phyloP scores from a whole-genome alignment of 2,329 filamentous ascomycete species.

The Nemania sp. region DNA sequence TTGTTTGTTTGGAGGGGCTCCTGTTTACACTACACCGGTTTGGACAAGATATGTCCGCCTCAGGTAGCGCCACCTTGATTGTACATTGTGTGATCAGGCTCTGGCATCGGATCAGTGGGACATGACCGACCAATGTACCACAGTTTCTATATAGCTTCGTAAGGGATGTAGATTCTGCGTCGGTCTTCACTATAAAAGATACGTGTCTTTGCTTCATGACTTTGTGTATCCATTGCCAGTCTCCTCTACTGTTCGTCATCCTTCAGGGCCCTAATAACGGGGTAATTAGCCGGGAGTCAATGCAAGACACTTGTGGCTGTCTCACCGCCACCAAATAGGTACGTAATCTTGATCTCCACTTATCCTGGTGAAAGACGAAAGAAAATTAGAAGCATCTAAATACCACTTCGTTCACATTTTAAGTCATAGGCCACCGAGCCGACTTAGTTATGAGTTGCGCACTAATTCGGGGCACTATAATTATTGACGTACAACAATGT shows the following conservation, averaged over 20 bases:
- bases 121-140: slow-evolving; percentile 18
- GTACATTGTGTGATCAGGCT: background rate
- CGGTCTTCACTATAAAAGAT: background rate
- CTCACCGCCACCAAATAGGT: too few relatives aligned
- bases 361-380: background rate
- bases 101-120: slow-evolving; percentile 7
- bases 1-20: slow-evolving; percentile 10
- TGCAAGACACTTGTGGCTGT: background rate
- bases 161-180: slow-evolving; percentile 15
- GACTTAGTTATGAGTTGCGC: background rate
- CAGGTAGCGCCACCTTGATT: background rate
- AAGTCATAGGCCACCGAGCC: background rate
- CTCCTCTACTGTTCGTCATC: background rate
- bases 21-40: slow-evolving; percentile 13
- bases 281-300: slow-evolving; percentile 16
- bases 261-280: background rate
- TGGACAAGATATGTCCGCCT: slow-evolving; percentile 31
- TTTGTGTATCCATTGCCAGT: background rate
- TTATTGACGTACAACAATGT: slow-evolving; percentile 3
- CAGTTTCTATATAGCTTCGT: slow-evolving; percentile 27
- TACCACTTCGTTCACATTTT: background rate
- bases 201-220: slow-evolving; percentile 2
- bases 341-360: slow-evolving; percentile 24
- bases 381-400: slow-evolving; percentile 12
- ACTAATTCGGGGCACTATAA: slow-evolving; percentile 5